Percentiles rank a stretch among this genome's conserved stretches.
Conservation (phyloP, 2,329 filamentous ascomycete species). For the Aspergillus quadrilineatus region DNA sequence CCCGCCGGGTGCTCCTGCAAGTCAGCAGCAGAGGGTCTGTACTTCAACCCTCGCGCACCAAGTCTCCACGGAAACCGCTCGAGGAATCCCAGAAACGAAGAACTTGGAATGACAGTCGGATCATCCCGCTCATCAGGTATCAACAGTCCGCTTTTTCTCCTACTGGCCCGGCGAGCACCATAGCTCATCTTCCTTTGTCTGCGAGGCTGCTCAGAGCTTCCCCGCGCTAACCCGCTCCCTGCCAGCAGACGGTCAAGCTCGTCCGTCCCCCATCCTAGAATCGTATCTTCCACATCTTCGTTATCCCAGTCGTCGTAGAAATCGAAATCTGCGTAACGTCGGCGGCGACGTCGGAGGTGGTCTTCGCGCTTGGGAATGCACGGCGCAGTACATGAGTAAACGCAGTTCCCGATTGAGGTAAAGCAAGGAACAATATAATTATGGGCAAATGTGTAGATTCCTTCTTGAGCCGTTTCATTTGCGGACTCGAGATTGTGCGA, state of each 20-base stretch:
- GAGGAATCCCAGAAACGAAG: conserved; percentile 80
- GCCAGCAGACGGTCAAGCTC: conserved; percentile 82
- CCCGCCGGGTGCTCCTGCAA: conserved; percentile 78
- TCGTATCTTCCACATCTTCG: conserved; percentile 56
- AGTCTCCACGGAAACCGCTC: conserved; percentile 81
- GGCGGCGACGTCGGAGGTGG: conserved; percentile 68
- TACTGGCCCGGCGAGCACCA: conserved; percentile 64
- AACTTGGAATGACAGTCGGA: conserved; percentile 85
- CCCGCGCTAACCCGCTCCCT: conserved; percentile 54
- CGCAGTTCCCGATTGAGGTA: conserved; percentile 61
- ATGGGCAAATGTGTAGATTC: conserved; percentile 85
- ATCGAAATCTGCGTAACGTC: conserved; percentile 77
- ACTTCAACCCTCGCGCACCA: conserved; percentile 73
- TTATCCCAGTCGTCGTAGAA: conserved; percentile 98
- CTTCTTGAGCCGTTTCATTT: conserved; percentile 86
- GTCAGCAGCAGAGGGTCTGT: conserved; percentile 87
- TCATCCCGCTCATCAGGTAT: conserved; percentile 58
- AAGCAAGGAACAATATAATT: conserved; percentile 82
- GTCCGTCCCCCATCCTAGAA: conserved; percentile 77
- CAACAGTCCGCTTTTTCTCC: conserved; percentile 56
- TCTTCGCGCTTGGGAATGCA: conserved; percentile 71
- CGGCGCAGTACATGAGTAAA: conserved; percentile 68
- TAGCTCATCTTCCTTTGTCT: conserved; percentile 87
- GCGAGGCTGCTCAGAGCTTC: conserved; percentile 61
- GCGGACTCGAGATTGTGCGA: conserved; percentile 86